Evolutionary conservation across 1,284 basidiomycete species (phyloP).

Genomic region (Pyrrhoderma noxium): DNA sequence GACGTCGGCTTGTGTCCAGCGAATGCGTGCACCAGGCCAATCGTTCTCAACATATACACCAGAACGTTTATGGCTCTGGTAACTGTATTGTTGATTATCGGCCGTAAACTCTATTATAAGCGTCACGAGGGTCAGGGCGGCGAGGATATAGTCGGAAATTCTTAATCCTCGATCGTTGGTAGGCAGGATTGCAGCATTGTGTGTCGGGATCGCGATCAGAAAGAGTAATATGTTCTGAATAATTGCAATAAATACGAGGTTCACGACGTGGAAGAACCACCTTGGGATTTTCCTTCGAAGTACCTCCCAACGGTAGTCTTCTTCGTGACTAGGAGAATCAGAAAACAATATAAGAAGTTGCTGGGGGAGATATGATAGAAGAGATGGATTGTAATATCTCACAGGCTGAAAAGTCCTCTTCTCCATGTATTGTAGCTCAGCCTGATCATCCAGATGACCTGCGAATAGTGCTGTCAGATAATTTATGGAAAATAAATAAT

Average conservation of each 20-base stretch:
- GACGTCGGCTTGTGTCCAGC: slow-evolving; percentile 61
- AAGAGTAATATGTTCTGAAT: slow-evolving; percentile 80
- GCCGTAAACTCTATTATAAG: slow-evolving; percentile 71
- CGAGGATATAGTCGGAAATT: slow-evolving; percentile 61
- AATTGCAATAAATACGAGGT: slow-evolving; percentile 75
- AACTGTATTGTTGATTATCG: slow-evolving; percentile 89
- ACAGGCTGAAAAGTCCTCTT: slow-evolving; percentile 76
- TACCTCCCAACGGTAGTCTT: slow-evolving; percentile 89
- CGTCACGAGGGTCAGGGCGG: slow-evolving; percentile 49
- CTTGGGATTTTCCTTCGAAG: slow-evolving; percentile 61
- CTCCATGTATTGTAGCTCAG: slow-evolving; percentile 81
- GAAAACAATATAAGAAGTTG: neutral
- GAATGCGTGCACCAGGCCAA: slow-evolving; percentile 57
- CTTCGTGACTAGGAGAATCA: slow-evolving; percentile 44
- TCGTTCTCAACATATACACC: slow-evolving; percentile 37
- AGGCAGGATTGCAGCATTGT: slow-evolving; percentile 47
- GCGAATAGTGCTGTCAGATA: slow-evolving; percentile 8
- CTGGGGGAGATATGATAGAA: neutral
- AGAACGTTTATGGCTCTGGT: slow-evolving; percentile 72
- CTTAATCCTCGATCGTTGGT: slow-evolving; percentile 41
- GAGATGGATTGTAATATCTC: slow-evolving; percentile 24
- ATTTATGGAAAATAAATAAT: neutral
- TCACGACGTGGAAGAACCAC: slow-evolving; percentile 72
- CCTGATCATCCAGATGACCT: slow-evolving; percentile 66
- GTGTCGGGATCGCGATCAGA: slow-evolving; percentile 57